Conservation (phyloP, 192 early-diverging fungal species). For the Rhizophagus clarus region DNA sequence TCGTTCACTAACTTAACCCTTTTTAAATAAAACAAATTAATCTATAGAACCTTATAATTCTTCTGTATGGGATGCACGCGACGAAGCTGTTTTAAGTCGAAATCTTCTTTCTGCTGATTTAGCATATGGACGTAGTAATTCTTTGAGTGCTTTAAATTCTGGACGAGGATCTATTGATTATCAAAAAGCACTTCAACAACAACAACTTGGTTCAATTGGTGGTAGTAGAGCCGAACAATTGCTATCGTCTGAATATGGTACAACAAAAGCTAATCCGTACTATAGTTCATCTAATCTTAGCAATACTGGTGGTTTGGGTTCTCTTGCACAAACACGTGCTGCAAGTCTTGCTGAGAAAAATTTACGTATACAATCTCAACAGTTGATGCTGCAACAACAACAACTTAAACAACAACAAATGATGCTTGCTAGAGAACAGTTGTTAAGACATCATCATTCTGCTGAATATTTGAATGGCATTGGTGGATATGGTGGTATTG, state of each 20-base stretch:
- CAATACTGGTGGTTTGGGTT: constrained; percentile 37
- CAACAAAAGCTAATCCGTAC: constrained; percentile 29
- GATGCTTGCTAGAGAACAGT: constrained; percentile 50
- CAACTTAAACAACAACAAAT: constrained; percentile 46
- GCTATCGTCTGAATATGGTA: constrained; percentile 35
- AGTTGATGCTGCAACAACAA: constrained; percentile 52
- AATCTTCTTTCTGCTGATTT: constrained; percentile 30
- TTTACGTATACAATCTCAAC: constrained; percentile 54
- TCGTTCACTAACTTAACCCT: too few relatives aligned
- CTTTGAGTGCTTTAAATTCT: constrained; percentile 28
- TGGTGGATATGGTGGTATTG: constrained; percentile 33
- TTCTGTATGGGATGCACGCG: constrained; percentile 35
- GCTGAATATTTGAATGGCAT: constrained; percentile 36
- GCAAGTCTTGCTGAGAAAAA: constrained; percentile 49
- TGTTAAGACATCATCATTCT: constrained; percentile 51
- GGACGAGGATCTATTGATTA: constrained; percentile 38
- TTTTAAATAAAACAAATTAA: too few relatives aligned
- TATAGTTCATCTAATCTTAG: constrained; percentile 33
- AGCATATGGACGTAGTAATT: constrained; percentile 24
- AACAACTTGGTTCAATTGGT: constrained; percentile 37
- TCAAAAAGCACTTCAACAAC: constrained; percentile 48
- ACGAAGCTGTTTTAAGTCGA: constrained; percentile 20
- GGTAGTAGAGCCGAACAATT: constrained; percentile 27
- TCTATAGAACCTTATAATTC: constrained; percentile 17
- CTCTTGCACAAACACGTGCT: constrained; percentile 25